Evolutionary conservation across 768 basidiomycete genomes (phyloP), one percentile per base, ranked within the genome.

Genomic region (Leccinum ochraceum): DNA sequence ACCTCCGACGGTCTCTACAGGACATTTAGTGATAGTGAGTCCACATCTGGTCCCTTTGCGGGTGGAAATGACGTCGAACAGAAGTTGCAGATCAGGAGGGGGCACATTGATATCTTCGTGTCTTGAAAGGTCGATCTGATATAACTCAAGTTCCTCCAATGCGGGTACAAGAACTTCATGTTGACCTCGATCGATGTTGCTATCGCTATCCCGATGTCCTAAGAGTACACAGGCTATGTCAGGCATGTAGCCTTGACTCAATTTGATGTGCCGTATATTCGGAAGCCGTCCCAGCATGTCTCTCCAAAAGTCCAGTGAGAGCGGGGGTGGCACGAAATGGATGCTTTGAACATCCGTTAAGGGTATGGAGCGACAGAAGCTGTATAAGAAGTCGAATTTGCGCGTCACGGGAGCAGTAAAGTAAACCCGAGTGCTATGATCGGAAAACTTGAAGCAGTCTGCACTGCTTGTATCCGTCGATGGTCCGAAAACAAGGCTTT

Each of bases 301-400:
- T 9, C 17, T 58, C 66, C 61, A 68, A 24, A 67, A 56, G 17
- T 10, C 16, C 4, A 13, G 17, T 0, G 46, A 20, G 36, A 39
- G 5, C 3, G 44, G 20, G 0, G 44, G 24, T 11, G 10, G 2
- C 3, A 37, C 0, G 32, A 49, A 6, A 6, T 49, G 48, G 10
- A 63, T 30, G 39, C 32, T 58, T 8, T 44, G 39, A 24, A 68
- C 6, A 10, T 59, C 14, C 2, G 42, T n/a, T n/a, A 56, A 24
- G 11, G 62, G 42, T 1, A 59, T 14, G 22, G 28, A 53, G 37
- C 56, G 28, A 54, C 48, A 64, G 4, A 67, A 17, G 6, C 13
- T 9, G 16, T 34, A 16, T 24, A 54, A 37, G 20, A 61, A 32
- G 44, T 39, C 42, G 52, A 16, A 54, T 36, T 24, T 24, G 14